These are phyloP conservation scores for Clarireedia homoeocarpa DNA, from an alignment of 2,329 filamentous ascomycete species.

Conservation along the genomic window DNA sequence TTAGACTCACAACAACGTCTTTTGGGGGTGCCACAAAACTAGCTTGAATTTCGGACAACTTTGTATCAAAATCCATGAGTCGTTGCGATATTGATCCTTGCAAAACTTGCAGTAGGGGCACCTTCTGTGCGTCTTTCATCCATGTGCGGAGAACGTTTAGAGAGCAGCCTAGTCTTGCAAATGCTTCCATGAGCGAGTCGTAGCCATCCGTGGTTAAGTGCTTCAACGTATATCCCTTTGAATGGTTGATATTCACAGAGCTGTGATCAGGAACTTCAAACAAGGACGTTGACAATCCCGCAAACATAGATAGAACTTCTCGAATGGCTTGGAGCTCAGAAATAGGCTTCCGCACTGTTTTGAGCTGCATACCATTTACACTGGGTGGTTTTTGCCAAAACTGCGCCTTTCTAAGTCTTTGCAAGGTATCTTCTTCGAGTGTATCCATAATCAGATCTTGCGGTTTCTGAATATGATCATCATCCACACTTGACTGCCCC, in stretches of 20 bases:
- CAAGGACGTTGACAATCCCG: conserved; percentile 66
- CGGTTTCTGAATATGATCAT: conserved; percentile 22
- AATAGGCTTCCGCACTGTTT: conserved; percentile 25
- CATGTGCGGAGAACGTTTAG: conserved; percentile 43
- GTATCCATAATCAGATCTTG: conserved; percentile 29
- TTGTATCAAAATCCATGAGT: conserved; percentile 49
- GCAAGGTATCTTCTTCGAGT: conserved; percentile 28
- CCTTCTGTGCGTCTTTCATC: conserved; percentile 28
- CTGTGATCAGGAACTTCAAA: conserved; percentile 42
- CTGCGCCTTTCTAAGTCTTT: conserved; percentile 36
- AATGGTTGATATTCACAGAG: conserved; percentile 28
- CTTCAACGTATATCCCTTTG: conserved; percentile 28
- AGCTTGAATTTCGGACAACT: conserved; percentile 52
- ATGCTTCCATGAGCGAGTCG: conserved; percentile 33
- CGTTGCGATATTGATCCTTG: conserved; percentile 30
- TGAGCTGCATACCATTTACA: conserved; percentile 20
- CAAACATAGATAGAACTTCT: conserved; percentile 79
- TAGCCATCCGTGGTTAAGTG: conserved; percentile 31
- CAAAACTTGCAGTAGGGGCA: conserved; percentile 27
- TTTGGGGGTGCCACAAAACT: conserved; percentile 46
- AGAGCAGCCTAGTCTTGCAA: conserved; percentile 40
- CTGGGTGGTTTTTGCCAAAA: conserved; percentile 36
- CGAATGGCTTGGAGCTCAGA: conserved; percentile 64
- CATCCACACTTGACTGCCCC: conserved; percentile 26
- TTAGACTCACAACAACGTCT: conserved; percentile 57